Evolutionary conservation across 768 basidiomycete species (phyloP).

Genomic region (Trametes cinnabarina): DNA sequence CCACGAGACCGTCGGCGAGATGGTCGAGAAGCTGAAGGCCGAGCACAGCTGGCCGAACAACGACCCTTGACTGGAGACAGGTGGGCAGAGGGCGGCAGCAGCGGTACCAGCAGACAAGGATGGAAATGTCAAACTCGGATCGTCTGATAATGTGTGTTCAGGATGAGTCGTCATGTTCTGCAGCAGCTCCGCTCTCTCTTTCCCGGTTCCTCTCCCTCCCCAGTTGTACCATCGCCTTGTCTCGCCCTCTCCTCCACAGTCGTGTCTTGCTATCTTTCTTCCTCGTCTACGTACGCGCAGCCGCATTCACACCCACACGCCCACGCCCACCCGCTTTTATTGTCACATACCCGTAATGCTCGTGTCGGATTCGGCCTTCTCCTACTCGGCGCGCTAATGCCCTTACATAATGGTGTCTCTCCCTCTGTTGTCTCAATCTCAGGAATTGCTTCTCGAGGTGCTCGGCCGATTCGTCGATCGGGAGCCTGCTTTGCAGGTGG

Average conservation of each 20-base stretch:
- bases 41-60: slow-evolving; percentile 53
- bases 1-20: slow-evolving; percentile 59
- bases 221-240: not conserved
- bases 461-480: not conserved
- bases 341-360: slow-evolving; percentile 13
- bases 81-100: not conserved
- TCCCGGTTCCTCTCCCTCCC: not conserved
- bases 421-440: slow-evolving; percentile 3
- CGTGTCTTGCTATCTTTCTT: too few relatives aligned
- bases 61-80: slow-evolving; percentile 13
- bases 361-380: slow-evolving; percentile 9
- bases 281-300: slow-evolving; percentile 6
- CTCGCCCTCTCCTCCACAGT: too few relatives aligned
- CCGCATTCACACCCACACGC: not conserved
- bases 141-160: slow-evolving; percentile 20
- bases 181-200: not conserved
- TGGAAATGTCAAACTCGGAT: slow-evolving; percentile 18
- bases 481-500: too few relatives aligned
- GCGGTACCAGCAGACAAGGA: slow-evolving; percentile 14
- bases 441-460: not conserved
- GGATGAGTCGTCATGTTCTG: slow-evolving; percentile 23
- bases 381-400: slow-evolving; percentile 10
- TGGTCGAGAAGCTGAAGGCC: slow-evolving; percentile 77
- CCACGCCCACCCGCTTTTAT: not conserved
- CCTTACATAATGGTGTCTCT: slow-evolving; percentile 12